Percentiles rank a stretch among this genome's conserved stretches.
These are phyloP conservation scores for Pichia sp. DNA, from an alignment of 1,139 yeast genomes.

Conservation along the genomic window DNA sequence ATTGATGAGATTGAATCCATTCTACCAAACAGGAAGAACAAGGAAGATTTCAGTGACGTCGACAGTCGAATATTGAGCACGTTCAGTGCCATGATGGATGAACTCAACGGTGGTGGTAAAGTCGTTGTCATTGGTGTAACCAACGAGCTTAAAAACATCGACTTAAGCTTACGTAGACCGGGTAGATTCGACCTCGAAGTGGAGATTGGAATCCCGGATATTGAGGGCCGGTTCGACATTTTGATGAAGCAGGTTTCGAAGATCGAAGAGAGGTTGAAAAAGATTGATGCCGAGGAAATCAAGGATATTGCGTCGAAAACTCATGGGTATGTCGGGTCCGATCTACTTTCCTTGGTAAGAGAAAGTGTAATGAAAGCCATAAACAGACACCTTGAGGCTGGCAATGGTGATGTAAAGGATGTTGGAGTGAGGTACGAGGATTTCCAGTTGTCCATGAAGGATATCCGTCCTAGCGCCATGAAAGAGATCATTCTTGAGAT, in stretches of 20 bases:
- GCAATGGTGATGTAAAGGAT: conserved; percentile 10
- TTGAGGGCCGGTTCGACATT: conserved; percentile 59
- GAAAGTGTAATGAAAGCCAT: conserved; percentile 87
- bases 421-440: conserved; percentile 40
- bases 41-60: conserved; percentile 82
- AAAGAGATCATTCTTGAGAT: conserved; percentile 89
- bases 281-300: conserved; percentile 50
- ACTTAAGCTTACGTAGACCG: conserved; percentile 84
- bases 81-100: conserved; percentile 82
- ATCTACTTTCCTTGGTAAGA: conserved; percentile 77
- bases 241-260: conserved; percentile 54
- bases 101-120: conserved; percentile 51
- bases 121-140: conserved; percentile 49
- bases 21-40: conserved; percentile 70
- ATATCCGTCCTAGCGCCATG: conserved; percentile 94
- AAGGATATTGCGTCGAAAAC: conserved; percentile 60
- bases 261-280: conserved; percentile 54
- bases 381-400: conserved; percentile 37
- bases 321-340: conserved; percentile 82
- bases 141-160: conserved; percentile 75
- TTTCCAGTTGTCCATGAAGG: conserved; percentile 62
- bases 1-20: conserved; percentile 92
- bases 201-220: conserved; percentile 76
- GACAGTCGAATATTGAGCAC: conserved; percentile 88
- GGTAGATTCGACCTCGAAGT: conserved; percentile 90